A percentile compares a stretch with the other conserved stretches of the same genome.
Conservation (phyloP, 202 grass and related monocot species). For the Schoenoplectus tabernaemontani region DNA sequence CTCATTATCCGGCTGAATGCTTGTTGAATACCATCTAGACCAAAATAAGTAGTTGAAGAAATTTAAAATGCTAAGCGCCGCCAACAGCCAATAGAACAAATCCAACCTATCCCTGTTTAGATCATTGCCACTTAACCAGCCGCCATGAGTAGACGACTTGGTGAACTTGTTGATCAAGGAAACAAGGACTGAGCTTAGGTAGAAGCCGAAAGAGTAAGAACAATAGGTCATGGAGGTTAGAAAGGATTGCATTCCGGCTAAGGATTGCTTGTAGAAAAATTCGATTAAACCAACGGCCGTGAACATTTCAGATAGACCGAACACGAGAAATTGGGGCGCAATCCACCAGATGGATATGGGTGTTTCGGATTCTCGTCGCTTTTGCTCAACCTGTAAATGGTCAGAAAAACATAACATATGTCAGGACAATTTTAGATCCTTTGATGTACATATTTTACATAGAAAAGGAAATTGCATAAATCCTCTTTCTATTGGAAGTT, state of each 20-base stretch:
- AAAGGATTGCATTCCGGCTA: conserved; percentile 77
- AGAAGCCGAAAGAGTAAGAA: conserved; percentile 95
- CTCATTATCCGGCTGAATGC: conserved; percentile 32
- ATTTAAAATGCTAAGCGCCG: conserved; percentile 57
- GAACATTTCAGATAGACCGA: conserved; percentile 95
- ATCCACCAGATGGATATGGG: conserved; percentile 65
- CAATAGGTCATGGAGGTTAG: conserved; percentile 94
- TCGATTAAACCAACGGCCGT: conserved; percentile 95
- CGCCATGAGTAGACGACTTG: neutral
- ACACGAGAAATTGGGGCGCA: conserved; percentile 80
- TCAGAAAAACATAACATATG: neutral
- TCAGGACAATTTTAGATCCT: neutral
- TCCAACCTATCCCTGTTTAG: conserved; percentile 81
- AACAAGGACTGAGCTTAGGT: conserved; percentile 82
- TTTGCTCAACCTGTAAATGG: conserved; percentile 38
- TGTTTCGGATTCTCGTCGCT: conserved; percentile 10
- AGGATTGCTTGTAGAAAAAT: conserved; percentile 94
- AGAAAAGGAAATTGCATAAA: neutral
- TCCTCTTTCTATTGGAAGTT: neutral
- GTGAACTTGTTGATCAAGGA: conserved; percentile 68
- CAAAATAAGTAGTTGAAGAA: conserved; percentile 80
- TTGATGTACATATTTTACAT: neutral
- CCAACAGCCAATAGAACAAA: conserved; percentile 79
- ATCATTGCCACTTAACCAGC: conserved; percentile 74
- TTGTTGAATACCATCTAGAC: conserved; percentile 64